phyloP scores from a whole-genome alignment of 2,329 filamentous ascomycete species.

The Alternaria novae-zelandiae region DNA sequence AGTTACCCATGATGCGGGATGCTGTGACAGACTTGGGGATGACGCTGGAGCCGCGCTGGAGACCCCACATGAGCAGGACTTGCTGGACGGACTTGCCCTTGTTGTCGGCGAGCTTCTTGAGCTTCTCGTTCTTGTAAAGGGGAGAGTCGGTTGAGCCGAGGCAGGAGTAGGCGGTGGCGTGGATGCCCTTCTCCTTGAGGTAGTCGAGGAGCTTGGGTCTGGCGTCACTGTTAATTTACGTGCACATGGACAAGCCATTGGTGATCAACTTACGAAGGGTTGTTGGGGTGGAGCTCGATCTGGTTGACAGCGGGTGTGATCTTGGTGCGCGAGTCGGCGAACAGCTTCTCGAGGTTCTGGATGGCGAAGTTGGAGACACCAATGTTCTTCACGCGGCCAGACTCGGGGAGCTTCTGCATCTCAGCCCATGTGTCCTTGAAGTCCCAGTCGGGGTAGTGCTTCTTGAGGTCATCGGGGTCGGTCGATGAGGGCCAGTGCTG shows the following conservation, averaged over 20 bases:
- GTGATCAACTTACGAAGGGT: slow-evolving; percentile 63
- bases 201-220: slow-evolving; percentile 74
- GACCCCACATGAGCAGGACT: slow-evolving; percentile 79
- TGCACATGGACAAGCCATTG: not conserved
- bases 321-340: slow-evolving; percentile 69
- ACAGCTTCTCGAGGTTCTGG: slow-evolving; percentile 75
- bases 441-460: slow-evolving; percentile 78
- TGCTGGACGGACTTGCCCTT: slow-evolving; percentile 77
- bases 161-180: slow-evolving; percentile 76
- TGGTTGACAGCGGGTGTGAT: slow-evolving; percentile 76
- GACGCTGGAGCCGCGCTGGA: slow-evolving; percentile 80
- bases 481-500: slow-evolving; percentile 69
- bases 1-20: slow-evolving; percentile 77
- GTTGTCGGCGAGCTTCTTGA: slow-evolving; percentile 65
- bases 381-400: slow-evolving; percentile 78
- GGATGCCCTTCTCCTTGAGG: slow-evolving; percentile 75
- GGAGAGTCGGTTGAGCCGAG: slow-evolving; percentile 74
- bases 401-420: slow-evolving; percentile 71
- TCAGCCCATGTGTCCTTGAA: slow-evolving; percentile 80
- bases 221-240: slow-evolving; percentile 13
- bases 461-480: slow-evolving; percentile 66
- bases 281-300: slow-evolving; percentile 80
- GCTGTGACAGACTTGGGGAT: slow-evolving; percentile 85
- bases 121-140: slow-evolving; percentile 69
- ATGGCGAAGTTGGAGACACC: slow-evolving; percentile 88